phyloP scores from a whole-genome alignment of 768 basidiomycete genomes.

The Mycena leptocephala region DNA sequence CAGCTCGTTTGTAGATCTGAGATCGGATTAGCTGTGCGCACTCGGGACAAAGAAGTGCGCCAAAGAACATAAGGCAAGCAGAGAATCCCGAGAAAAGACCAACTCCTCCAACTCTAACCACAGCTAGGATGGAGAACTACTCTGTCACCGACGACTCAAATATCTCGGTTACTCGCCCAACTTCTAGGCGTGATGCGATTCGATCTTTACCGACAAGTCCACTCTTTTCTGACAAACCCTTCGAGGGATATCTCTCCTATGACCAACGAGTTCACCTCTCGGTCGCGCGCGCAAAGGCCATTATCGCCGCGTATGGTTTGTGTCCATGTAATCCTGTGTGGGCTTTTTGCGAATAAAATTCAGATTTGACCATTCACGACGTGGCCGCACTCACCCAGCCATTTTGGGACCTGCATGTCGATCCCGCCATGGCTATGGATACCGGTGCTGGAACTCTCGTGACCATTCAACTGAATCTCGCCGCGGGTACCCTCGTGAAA shows the following conservation, averaged over 20 bases:
- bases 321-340: background rate
- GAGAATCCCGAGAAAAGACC: too few species aligned
- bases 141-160: too few species aligned
- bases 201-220: background rate
- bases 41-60: too few species aligned
- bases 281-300: background rate
- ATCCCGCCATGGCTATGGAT: constrained; percentile 7
- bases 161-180: background rate
- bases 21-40: too few species aligned
- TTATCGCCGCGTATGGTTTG: background rate
- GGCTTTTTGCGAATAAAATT: background rate
- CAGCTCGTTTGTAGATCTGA: too few species aligned
- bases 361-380: constrained; percentile 8
- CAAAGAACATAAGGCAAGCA: too few species aligned
- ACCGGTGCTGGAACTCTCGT: background rate
- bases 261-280: background rate
- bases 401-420: constrained; percentile 3
- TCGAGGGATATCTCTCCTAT: constrained; percentile 16
- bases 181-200: background rate
- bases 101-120: too few species aligned
- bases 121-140: background rate
- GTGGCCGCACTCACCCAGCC: background rate
- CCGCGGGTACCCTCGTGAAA: constrained; percentile 5
- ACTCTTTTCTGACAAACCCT: background rate
- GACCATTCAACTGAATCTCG: constrained; percentile 19